Base-by-base conservation (phyloP, 1,284 basidiomycete species). In the Rhodotorula sp. region DNA sequence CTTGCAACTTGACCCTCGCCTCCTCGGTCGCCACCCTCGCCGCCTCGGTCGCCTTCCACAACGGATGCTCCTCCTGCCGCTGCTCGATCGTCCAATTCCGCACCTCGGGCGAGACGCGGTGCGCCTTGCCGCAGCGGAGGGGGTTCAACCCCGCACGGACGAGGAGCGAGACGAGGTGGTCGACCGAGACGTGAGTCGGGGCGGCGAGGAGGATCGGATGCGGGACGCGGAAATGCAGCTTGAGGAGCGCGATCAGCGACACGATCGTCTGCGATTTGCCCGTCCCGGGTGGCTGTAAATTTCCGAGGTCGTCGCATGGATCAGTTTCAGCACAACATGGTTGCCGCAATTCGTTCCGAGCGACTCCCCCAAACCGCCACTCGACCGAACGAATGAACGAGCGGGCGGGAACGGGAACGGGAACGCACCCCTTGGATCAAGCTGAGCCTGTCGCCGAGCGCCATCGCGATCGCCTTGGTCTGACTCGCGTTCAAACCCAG, bases 231-330 rank as follows among this genome's bases (percentile, higher is more conserved):
- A 94, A 97, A 79, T 93, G 87, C 48, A 87, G 86, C 85, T 97
- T 97, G 75, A 97, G 87, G 43, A 97, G 81, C 76, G 87, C 87
- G 76, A 94, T 86, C 1, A 91, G 85, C 79, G 94, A 89, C 47
- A 95, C 89, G 63, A 97, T 93, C 0, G 94, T 96, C 78, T 90
- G 89, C 2, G 93, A 96, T 82, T 97, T 97, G 60, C 94, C 93
- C 0, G 94, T 97, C n/a, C 94, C 94, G 10, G 94, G 94, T 31
- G 94, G 94, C 89, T 92, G 75, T n/a, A n/a, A n/a, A n/a, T 23
- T 26, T 3, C 8, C 46, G 20, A 21, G 12, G 39, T 16, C 21
- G 69, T 67, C 65, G 47, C 34, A 62, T 48, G 49, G 31, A 58
- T 69, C 64, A 64, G 54, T 39, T 39, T 43, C 18, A 8, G 29